Evolutionary conservation across 1,284 basidiomycete genomes (phyloP).

Genomic region (Ustilago trichophora): DNA sequence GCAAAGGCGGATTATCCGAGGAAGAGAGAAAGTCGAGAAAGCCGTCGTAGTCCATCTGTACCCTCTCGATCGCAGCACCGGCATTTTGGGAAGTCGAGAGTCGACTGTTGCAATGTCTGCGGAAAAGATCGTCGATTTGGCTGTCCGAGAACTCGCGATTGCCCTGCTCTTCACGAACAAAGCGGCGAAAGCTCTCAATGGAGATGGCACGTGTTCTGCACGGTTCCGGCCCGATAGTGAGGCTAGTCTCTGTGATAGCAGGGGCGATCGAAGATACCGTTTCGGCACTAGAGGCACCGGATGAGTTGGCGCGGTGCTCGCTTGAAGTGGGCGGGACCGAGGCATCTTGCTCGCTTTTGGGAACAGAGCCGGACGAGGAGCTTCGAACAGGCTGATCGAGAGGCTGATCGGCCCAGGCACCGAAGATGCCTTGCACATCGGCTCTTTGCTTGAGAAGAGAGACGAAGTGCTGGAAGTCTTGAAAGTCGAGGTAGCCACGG

Average conservation of each 20-base stretch:
- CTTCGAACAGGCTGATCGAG: constrained; percentile 1
- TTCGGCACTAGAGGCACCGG: neutral
- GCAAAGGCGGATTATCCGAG: constrained; percentile 54
- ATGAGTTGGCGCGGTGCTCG: neutral
- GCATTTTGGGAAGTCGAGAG: constrained; percentile 15
- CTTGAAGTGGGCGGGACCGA: neutral
- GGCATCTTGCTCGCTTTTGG: neutral
- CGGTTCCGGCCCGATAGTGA: constrained; percentile 9
- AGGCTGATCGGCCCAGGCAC: constrained; percentile 36
- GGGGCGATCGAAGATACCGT: constrained; percentile 1
- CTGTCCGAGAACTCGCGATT: constrained; percentile 27
- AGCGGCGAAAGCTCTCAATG: constrained; percentile 37
- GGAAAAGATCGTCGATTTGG: constrained; percentile 36
- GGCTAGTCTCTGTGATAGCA: neutral
- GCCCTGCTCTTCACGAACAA: constrained; percentile 56
- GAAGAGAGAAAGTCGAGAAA: constrained; percentile 60
- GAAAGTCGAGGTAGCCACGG: constrained; percentile 80
- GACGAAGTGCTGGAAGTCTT: constrained; percentile 85
- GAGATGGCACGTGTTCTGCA: constrained; percentile 30
- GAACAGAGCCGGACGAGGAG: neutral
- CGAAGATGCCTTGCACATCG: constrained; percentile 74
- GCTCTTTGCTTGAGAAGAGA: constrained; percentile 82
- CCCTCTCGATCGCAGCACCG: constrained; percentile 5
- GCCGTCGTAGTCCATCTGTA: constrained; percentile 48
- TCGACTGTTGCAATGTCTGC: constrained; percentile 36